Base-by-base conservation (phyloP, 2,329 filamentous ascomycete genomes). In the Monosporascus sp. region DNA sequence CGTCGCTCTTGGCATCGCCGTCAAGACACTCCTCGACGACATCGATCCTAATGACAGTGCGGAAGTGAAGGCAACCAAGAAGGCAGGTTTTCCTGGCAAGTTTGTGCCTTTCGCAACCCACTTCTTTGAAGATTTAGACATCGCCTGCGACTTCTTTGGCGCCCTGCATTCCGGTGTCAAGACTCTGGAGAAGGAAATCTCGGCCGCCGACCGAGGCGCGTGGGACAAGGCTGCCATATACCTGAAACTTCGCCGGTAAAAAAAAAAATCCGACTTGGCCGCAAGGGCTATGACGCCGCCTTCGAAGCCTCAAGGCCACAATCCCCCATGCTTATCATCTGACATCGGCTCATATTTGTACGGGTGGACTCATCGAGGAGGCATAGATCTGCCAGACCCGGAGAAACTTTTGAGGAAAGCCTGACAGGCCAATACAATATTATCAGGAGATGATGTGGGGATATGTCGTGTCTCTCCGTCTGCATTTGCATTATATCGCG, bases 11-110 rank as follows among this genome's bases (percentile, higher is more conserved):
- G 88, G 86, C 27, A 89, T 94, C 56, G 88, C 89, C 1, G 83
- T 91, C 41, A 89, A 90, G 70, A 90, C 87, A 8, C 89, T 89
- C 65, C 79, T 90, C 22, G 87, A 90, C 60, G 88, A 91, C 54
- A 75, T 91, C 48, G 79, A 82, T 49, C 77, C 79, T 20, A 71
- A 75, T 8, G 80, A 88, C 55, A 75, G 80, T 9, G 70, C 70
- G 3, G 76, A 80, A 50, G 65, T 71, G 51, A 74, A 76, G 47
- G 67, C 71, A 22, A 59, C 62, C 4, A 77, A 77, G 53, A 75
- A 79, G 54, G 57, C 69, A n/a, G 69, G 71, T 6, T 85, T 85
- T 62, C 76, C 79, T 2, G 66, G 64, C 49, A 74, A 68, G 15
- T 83, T 75, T 60, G 76, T 86, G n/a, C 83, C 84, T 2, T 80